phyloP scores from a whole-genome alignment of 345 rosid species.

The Populus tremula region DNA sequence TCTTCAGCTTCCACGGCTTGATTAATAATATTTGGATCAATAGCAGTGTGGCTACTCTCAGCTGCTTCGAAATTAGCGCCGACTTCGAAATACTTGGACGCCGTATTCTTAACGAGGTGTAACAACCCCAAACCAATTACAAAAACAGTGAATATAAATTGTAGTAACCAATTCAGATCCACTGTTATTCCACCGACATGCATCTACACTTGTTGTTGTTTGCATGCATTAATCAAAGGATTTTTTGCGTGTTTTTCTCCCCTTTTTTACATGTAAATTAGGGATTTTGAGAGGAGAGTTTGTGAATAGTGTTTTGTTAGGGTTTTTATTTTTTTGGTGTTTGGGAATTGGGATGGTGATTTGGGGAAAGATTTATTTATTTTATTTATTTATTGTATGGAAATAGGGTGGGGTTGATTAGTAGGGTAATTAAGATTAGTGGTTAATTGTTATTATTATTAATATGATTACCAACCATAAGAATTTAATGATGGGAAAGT shows the following conservation, averaged over 20 bases:
- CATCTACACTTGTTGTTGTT: conserved; percentile 46
- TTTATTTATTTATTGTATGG: neutral
- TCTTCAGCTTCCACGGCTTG: conserved; percentile 1
- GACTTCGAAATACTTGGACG: conserved; percentile 87
- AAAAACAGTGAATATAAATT: conserved; percentile 48
- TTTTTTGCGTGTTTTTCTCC: neutral
- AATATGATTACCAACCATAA: too few species aligned
- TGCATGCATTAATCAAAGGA: neutral
- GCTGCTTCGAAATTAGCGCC: conserved; percentile 57
- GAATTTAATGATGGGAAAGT: too few species aligned
- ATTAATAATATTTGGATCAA: conserved; percentile 2
- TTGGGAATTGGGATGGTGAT: too few species aligned
- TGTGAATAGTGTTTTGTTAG: neutral
- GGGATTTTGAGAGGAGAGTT: neutral
- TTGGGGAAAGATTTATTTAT: neutral
- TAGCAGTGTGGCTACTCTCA: conserved; percentile 19
- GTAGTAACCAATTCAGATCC: conserved; percentile 81
- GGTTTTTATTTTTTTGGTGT: neutral
- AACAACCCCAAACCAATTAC: conserved; percentile 55
- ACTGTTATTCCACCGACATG: conserved; percentile 62
- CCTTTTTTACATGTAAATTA: neutral
- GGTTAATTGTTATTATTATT: too few species aligned
- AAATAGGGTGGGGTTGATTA: neutral
- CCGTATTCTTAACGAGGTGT: conserved; percentile 63
- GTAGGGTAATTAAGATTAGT: neutral